Base-by-base conservation (phyloP, 2,329 filamentous ascomycete genomes). In the Penicillium sp. region DNA sequence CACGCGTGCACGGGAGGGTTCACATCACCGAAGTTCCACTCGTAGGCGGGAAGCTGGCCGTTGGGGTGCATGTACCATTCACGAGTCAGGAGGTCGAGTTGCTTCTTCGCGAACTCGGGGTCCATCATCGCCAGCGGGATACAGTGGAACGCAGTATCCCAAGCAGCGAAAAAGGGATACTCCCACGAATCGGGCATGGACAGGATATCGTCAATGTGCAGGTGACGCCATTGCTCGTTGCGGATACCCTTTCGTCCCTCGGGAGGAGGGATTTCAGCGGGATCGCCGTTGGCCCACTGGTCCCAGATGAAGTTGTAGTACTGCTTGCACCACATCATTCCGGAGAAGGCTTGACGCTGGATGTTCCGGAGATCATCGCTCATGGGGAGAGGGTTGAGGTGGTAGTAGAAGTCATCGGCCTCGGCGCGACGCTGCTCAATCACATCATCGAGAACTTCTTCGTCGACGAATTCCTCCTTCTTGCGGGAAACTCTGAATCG, bases 21-120 rank as follows among this genome's bases (percentile, higher is more conserved):
- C 60, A 97, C 93, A 67, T 97, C 94, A 50, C 92, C 88, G 77
- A 97, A 97, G 71, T 97, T 97, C 93, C 93, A 97, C 72, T 97
- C 93, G 67, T 87, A 94, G 65, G 93, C 92, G 47, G 92, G 91
- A 36, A 97, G 79, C 74, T 97, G 93, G 43, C 93, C 94, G 67
- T 97, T 97, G 14, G 93, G 93, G 75, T 97, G 93, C 83, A 94
- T 96, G 79, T 97, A 97, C 94, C 93, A 97, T 78, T 97, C 94
- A 67, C 93, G 84, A 2, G 93, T 97, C 71, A 97, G 93, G 40
- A 97, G 78, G 71, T 97, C 94, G 47, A 97, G 86, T 76, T 97
- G 93, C 79, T 96, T 97, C 84, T 97, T 97, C 52, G 93, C 92
- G 67, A 97, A 97, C 40, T 97, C 93, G 0, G 93, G 94, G 67